Evolutionary conservation across 345 rosid genomes (phyloP), one percentile per base, ranked within the genome.

Genomic region (Camelina neglecta): DNA sequence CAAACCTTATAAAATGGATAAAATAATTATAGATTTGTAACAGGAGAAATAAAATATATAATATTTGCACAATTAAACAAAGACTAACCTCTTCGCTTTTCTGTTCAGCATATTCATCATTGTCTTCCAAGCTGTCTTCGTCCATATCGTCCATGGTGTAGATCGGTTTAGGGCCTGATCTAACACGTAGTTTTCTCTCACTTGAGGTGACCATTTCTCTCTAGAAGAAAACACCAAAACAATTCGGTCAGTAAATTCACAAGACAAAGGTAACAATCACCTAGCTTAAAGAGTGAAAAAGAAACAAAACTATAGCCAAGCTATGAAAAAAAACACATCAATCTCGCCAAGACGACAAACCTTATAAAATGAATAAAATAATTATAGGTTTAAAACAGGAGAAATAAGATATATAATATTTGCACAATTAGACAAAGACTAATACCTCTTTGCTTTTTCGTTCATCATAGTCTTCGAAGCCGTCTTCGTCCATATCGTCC

Each of bases 121-220:
- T 2, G 8, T 36, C 10, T 7, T 8, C 66, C 65, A 87, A 84
- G 80, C 85, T 87, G 9, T 84, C 84, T 48, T 90, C 93, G 69
- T 90, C 93, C 1, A 90, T 87, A 33, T 26, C 90, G 80, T 88
- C 90, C 44, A 79, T 39, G 71, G 79, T 85, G 69, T 88, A 93
- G 64, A 84, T 13, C 15, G 92, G 94, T 77, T 53, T 87, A 65
- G 89, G 83, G 45, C 83, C 92, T 49, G 97, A 83, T 80, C 97
- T 81, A 66, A 63, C 81, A 16, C 97, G 90, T 4, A 87, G 85
- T 87, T 26, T 26, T 26, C 93, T 84, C 78, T 87, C 96, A 35
- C 83, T 80, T 87, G 82, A 85, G 87, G 38, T 86, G 81, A 88
- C 88, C 98, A 93, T 93, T 36, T 86, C 24, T 84, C 94, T 90